Evolutionary conservation across 2,329 filamentous ascomycete genomes (phyloP), one percentile per base, ranked within the genome.

Genomic region (Aaosphaeria pasadenensis): DNA sequence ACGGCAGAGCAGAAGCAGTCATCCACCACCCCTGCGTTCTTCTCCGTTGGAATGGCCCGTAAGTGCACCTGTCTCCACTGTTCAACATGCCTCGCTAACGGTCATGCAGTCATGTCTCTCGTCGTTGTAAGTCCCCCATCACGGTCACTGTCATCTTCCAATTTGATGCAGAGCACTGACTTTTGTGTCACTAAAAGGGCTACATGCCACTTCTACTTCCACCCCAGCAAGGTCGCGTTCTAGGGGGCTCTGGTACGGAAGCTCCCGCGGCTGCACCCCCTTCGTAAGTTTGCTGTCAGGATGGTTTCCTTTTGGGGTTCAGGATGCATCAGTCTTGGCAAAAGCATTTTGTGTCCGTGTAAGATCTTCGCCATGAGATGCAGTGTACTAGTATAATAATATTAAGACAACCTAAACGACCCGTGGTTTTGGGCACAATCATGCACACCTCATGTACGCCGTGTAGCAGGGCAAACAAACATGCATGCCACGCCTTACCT

Each of bases 21-120:
- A 50, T 73, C 82, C 29, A 74, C 78, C 41, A 91, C 89, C 5
- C 90, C 91, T 2, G 82, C 77, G 45, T 84, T 83, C 67, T 86
- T 94, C 71, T 85, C 84, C 47, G 84, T 94, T 47, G 80, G 85
- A 70, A 94, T 95, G 88, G 84, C 88, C 17, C 63, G 87, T 90
- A 77, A 62, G 85, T 80, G 43, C 11, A 13, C 29, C 4, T 33
- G n/a, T 43, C 7, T 35, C 40, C 35, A 13, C 5, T 35, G 17
- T 5, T 28, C 31, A 6, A 13, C 31, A 30, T 39, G 4, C 7
- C 32, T 42, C 7, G 36, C 24, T 51, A 46, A 66, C 44, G 5
- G 7, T 7, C 33, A 6, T 43, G 11, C 52, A 71, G 66, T 73
- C 50, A 71, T 78, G 70, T 74, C 74, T 30, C 61, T 77, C 35